Percentiles rank a stretch among this genome's conserved stretches.
Conservation (phyloP, 176 grass and related monocot species). For the Phoenix dactylifera region DNA sequence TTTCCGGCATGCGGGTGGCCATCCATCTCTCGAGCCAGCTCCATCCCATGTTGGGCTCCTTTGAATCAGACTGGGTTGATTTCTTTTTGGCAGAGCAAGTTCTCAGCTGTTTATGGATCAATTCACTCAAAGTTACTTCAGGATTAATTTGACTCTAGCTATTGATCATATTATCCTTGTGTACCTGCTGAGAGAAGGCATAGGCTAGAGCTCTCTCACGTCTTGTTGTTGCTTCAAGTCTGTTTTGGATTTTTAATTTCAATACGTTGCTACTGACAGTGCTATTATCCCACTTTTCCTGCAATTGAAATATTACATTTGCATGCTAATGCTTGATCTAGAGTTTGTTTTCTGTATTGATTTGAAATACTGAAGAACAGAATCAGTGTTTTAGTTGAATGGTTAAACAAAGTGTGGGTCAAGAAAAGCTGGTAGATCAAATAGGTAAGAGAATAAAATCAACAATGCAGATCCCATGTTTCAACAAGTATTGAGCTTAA, state of each 20-base stretch:
- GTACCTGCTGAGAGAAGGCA: conserved; percentile 89
- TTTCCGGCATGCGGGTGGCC: conserved; percentile 57
- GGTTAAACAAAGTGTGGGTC: too few relatives aligned
- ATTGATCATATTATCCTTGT: background rate
- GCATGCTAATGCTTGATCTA: too few relatives aligned
- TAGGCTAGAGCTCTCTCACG: conserved; percentile 88
- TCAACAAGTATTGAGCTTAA: too few relatives aligned
- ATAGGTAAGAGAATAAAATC: too few relatives aligned
- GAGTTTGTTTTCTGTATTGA: too few relatives aligned
- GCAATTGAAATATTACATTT: background rate
- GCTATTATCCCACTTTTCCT: conserved; percentile 99
- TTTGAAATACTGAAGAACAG: too few relatives aligned
- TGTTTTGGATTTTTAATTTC: conserved; percentile 65
- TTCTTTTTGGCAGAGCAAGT: conserved; percentile 54
- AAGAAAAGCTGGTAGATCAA: too few relatives aligned
- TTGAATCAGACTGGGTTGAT: conserved; percentile 33
- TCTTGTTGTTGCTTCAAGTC: conserved; percentile 76
- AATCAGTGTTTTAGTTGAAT: too few relatives aligned
- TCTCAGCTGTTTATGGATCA: conserved; percentile 37
- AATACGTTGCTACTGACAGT: conserved; percentile 77
- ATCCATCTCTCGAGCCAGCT: conserved; percentile 99
- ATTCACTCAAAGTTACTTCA: too few relatives aligned
- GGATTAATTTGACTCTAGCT: too few relatives aligned
- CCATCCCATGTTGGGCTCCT: conserved; percentile 71
- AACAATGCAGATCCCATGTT: too few relatives aligned